Evolutionary conservation across 2,329 filamentous ascomycete species (phyloP).

Genomic region (Stachybotrys chlorohalonatus): DNA sequence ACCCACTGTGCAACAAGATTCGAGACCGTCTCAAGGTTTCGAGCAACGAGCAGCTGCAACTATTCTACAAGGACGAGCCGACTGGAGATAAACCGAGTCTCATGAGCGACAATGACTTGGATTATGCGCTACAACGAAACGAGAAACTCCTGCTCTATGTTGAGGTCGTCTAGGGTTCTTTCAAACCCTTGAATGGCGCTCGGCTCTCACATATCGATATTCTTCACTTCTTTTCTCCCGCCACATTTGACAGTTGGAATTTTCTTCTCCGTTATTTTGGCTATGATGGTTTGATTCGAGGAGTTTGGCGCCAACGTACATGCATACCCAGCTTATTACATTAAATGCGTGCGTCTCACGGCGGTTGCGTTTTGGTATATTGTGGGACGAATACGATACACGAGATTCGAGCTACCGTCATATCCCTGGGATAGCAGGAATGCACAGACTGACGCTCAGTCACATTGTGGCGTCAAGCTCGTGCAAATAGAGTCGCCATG

Average conservation of each 20-base stretch:
- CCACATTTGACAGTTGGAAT: neutral
- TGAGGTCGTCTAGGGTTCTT: slow-evolving; percentile 33
- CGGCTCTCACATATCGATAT: neutral
- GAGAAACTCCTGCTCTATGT: slow-evolving; percentile 78
- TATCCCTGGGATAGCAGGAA: too few relatives aligned
- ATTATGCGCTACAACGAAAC: slow-evolving; percentile 71
- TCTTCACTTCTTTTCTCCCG: neutral
- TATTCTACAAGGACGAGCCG: slow-evolving; percentile 81
- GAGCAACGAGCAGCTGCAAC: slow-evolving; percentile 58
- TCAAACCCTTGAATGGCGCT: slow-evolving; percentile 5
- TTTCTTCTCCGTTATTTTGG: neutral
- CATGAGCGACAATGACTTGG: slow-evolving; percentile 71
- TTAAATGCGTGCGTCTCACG: neutral
- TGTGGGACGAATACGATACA: neutral
- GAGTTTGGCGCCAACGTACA: neutral
- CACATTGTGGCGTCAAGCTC: too few relatives aligned
- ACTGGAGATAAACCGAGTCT: slow-evolving; percentile 67
- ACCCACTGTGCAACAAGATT: slow-evolving; percentile 75
- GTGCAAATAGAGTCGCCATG: too few relatives aligned
- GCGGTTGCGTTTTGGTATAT: neutral
- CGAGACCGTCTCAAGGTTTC: slow-evolving; percentile 72
- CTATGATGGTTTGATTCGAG: neutral
- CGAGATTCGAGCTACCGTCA: too few relatives aligned
- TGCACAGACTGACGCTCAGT: too few relatives aligned
- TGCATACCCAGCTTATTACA: neutral